Percentiles rank a stretch among this genome's conserved stretches.
Conservation (phyloP, 2,329 filamentous ascomycete genomes). For the Colletotrichum godetiae region DNA sequence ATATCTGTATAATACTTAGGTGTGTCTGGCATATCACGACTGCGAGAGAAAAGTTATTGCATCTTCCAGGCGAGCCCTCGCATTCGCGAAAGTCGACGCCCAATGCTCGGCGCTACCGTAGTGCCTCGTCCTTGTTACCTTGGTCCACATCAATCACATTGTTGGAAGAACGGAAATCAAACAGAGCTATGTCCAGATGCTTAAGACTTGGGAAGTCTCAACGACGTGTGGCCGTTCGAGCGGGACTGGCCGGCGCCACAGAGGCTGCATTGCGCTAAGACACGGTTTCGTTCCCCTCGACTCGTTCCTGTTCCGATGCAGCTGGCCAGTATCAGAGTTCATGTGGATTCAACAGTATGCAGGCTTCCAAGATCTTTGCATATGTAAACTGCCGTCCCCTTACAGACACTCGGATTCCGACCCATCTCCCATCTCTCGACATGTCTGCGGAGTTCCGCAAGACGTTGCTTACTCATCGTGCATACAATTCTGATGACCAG, state of each 20-base stretch:
- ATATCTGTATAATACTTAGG: slow-evolving; percentile 33
- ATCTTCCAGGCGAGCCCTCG: neutral
- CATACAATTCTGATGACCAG: neutral
- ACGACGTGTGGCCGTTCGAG: neutral
- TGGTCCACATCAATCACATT: neutral
- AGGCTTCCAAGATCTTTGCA: neutral
- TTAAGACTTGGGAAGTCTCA: neutral
- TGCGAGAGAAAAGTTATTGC: slow-evolving; percentile 31
- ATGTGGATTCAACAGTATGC: neutral
- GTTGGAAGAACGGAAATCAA: rapidly evolving
- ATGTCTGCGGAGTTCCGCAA: slow-evolving; percentile 13
- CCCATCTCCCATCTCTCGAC: too few species aligned
- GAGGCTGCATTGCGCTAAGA: neutral
- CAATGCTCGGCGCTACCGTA: neutral
- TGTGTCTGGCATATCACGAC: slow-evolving; percentile 27
- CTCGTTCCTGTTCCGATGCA: neutral
- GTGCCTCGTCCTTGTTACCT: neutral
- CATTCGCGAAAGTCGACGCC: neutral
- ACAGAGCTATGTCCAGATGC: neutral
- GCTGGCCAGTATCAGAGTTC: neutral
- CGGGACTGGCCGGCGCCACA: neutral
- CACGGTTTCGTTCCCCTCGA: neutral
- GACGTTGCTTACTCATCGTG: slow-evolving; percentile 16
- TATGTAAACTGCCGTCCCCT: neutral
- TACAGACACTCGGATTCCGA: neutral